phyloP scores from a whole-genome alignment of 495 filamentous ascomycete genomes.

The Trichoderma parareesei region DNA sequence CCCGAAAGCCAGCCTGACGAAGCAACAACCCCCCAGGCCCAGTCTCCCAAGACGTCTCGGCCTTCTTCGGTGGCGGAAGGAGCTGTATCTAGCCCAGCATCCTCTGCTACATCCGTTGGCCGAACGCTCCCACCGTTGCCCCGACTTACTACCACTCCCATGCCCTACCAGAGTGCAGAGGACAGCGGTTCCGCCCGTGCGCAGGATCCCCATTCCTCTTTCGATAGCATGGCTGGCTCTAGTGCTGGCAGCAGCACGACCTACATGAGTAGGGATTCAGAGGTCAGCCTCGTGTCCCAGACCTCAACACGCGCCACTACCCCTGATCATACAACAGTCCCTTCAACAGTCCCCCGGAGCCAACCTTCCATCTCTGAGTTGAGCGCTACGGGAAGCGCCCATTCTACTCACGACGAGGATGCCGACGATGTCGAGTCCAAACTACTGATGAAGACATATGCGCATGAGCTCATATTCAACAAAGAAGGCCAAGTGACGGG shows the following conservation, averaged over 20 bases:
- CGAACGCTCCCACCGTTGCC: conserved; percentile 36
- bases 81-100: conserved; percentile 25
- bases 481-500: conserved; percentile 94
- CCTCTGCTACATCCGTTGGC: conserved; percentile 34
- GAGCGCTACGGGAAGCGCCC: conserved; percentile 48
- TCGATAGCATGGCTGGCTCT: conserved; percentile 42
- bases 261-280: conserved; percentile 72
- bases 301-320: conserved; percentile 86
- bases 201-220: conserved; percentile 35
- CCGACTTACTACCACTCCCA: conserved; percentile 39
- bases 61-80: conserved; percentile 30
- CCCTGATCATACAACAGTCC: conserved; percentile 51
- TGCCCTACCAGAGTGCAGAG: conserved; percentile 32
- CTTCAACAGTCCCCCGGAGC: conserved; percentile 33
- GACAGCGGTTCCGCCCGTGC: conserved; percentile 36
- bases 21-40: conserved; percentile 22
- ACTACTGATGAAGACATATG: conserved; percentile 74
- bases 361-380: conserved; percentile 47
- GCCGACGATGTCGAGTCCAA: conserved; percentile 71
- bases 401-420: conserved; percentile 41
- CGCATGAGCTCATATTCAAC: conserved; percentile 84
- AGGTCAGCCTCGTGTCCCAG: conserved; percentile 70
- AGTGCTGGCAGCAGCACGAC: conserved; percentile 58
- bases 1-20: conserved; percentile 23
- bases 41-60: conserved; percentile 29